Percentiles rank a stretch among this genome's conserved stretches.
Evolutionary conservation across 805 yeast species (phyloP).

Genomic region (Debaryomyces hansenii): DNA sequence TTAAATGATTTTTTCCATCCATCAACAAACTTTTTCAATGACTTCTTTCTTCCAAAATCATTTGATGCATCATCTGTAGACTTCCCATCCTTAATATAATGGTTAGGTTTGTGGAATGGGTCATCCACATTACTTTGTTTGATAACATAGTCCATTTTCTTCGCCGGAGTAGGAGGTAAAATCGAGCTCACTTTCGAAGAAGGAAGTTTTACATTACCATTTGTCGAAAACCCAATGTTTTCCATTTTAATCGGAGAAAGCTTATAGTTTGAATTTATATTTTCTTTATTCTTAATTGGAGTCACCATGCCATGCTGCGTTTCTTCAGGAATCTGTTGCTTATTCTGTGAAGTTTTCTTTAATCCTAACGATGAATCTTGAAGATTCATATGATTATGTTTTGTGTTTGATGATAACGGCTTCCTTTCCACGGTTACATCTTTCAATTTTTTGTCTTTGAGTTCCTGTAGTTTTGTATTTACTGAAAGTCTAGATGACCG

Average conservation of each 20-base stretch:
- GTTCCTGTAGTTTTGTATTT: conserved; percentile 27
- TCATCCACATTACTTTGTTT: conserved; percentile 6
- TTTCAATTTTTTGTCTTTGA: conserved; percentile 10
- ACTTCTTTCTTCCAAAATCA: conserved; percentile 29
- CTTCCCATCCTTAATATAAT: background rate
- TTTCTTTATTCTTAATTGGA: background rate
- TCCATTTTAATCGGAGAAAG: conserved; percentile 2
- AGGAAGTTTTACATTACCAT: conserved; percentile 54
- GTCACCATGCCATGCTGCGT: background rate
- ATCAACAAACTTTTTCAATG: conserved; percentile 38
- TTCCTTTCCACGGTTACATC: conserved; percentile 5
- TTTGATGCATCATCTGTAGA: conserved; percentile 4
- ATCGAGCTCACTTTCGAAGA: conserved; percentile 44
- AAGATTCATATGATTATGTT: conserved; percentile 38
- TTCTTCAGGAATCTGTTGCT: background rate
- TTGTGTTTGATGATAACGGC: conserved; percentile 13
- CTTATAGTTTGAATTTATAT: background rate
- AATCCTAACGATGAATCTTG: conserved; percentile 41
- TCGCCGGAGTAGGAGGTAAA: conserved; percentile 69
- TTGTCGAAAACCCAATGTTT: conserved; percentile 44
- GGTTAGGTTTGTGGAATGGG: background rate
- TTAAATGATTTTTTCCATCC: conserved; percentile 41
- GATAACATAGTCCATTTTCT: conserved; percentile 49
- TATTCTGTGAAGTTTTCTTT: conserved; percentile 26
- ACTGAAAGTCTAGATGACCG: conserved; percentile 35